Evolutionary conservation across 129 eudicot species (phyloP).

Genomic region (Deinandra increscens): DNA sequence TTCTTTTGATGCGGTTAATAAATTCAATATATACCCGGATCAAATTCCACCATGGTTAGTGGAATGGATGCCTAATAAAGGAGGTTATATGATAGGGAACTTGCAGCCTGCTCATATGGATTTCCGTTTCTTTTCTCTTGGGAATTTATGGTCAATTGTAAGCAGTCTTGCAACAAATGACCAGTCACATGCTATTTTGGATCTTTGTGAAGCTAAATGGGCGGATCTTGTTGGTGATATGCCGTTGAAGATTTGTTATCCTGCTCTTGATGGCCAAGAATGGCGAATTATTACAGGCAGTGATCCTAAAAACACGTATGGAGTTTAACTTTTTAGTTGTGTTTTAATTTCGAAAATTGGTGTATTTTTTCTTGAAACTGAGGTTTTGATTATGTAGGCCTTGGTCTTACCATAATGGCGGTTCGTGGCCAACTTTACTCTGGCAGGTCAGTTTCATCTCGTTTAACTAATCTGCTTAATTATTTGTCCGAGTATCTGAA

Average conservation of each 20-base stretch:
- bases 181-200: slow-evolving; percentile 79
- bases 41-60: slow-evolving; percentile 96
- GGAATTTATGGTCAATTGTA: slow-evolving; percentile 78
- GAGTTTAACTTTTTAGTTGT: slow-evolving; percentile 9
- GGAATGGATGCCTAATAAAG: slow-evolving; percentile 92
- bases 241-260: slow-evolving; percentile 95
- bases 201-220: slow-evolving; percentile 90
- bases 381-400: slow-evolving; percentile 56
- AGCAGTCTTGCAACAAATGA: slow-evolving; percentile 80
- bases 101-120: slow-evolving; percentile 99
- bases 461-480: slow-evolving; percentile 2
- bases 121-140: slow-evolving; percentile 89
- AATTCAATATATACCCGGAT: slow-evolving; percentile 95
- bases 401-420: slow-evolving; percentile 98
- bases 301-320: slow-evolving; percentile 93
- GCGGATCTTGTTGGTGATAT: slow-evolving; percentile 73
- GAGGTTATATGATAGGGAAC: slow-evolving; percentile 95
- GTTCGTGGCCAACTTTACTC: slow-evolving; percentile 98
- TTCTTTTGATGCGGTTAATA: slow-evolving; percentile 88
- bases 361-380: slow-evolving; percentile 3
- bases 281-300: slow-evolving; percentile 93
- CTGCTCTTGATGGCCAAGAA: slow-evolving; percentile 84
- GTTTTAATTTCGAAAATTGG: background rate
- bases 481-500: background rate
- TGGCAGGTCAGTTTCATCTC: slow-evolving; percentile 75